phyloP scores from a whole-genome alignment of 768 basidiomycete genomes.

The Lactarius vividus region DNA sequence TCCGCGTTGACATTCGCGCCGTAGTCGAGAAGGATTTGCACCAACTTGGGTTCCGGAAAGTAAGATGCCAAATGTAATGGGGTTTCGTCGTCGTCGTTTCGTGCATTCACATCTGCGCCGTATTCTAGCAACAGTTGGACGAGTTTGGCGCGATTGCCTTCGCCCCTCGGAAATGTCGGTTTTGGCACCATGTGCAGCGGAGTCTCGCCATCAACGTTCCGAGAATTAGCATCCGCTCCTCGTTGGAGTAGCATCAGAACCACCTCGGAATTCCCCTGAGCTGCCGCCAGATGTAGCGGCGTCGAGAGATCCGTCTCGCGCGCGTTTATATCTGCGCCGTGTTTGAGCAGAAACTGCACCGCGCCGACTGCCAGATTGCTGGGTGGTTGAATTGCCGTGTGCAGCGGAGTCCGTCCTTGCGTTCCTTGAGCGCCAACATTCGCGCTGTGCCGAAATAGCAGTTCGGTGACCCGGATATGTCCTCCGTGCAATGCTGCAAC shows the following conservation, averaged over 20 bases:
- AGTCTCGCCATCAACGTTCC: neutral
- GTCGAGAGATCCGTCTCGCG: neutral
- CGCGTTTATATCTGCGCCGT: neutral
- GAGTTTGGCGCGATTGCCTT: too few species aligned
- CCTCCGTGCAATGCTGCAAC: too few species aligned
- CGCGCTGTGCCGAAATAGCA: too few species aligned
- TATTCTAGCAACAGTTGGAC: too few species aligned
- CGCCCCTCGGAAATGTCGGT: too few species aligned
- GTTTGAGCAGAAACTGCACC: neutral
- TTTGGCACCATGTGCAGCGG: too few species aligned
- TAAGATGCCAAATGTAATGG: too few species aligned
- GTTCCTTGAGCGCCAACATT: neutral
- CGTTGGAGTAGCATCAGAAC: neutral
- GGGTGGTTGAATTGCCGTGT: rapidly evolving
- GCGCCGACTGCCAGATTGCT: neutral
- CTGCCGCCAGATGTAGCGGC: neutral
- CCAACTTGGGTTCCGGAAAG: too few species aligned
- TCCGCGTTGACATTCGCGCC: neutral
- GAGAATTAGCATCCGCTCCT: neutral
- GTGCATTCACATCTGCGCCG: too few species aligned
- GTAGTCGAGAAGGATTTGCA: neutral
- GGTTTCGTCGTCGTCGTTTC: too few species aligned
- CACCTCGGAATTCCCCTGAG: neutral
- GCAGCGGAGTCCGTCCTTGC: neutral
- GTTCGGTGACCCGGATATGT: too few species aligned